phyloP scores from a whole-genome alignment of 2,329 filamentous ascomycete species.

The Verticillium tricorpus region DNA sequence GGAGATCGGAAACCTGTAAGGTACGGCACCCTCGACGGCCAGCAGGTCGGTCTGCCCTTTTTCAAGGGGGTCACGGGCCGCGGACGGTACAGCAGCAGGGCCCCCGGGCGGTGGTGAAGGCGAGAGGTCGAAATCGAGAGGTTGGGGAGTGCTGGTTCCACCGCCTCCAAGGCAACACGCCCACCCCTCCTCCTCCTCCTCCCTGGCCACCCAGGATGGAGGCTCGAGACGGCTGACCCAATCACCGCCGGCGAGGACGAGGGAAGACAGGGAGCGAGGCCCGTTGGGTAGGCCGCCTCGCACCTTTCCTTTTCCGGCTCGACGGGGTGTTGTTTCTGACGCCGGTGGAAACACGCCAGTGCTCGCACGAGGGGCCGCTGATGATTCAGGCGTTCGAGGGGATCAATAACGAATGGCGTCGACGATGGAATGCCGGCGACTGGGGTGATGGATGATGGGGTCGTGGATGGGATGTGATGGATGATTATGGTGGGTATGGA shows the following conservation, averaged over 20 bases:
- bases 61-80: not conserved
- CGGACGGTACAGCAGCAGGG: not conserved
- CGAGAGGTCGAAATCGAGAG: slow-evolving; percentile 24
- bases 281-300: slow-evolving; percentile 4
- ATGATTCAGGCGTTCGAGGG: not conserved
- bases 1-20: not conserved
- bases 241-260: slow-evolving; percentile 2
- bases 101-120: too few relatives aligned
- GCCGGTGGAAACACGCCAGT: not conserved
- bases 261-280: not conserved
- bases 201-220: not conserved
- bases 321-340: not conserved
- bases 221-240: slow-evolving; percentile 5
- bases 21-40: not conserved
- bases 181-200: not conserved
- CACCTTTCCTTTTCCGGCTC: not conserved
- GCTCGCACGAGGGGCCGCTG: not conserved
- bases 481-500: not conserved
- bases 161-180: slow-evolving; percentile 5
- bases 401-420: not conserved
- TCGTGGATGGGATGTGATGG: not conserved
- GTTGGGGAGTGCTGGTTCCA: slow-evolving; percentile 20
- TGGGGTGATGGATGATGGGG: not conserved
- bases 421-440: not conserved
- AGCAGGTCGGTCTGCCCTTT: not conserved